phyloP scores from a whole-genome alignment of 2,329 filamentous ascomycete species.

The Fusarium pininemorale region DNA sequence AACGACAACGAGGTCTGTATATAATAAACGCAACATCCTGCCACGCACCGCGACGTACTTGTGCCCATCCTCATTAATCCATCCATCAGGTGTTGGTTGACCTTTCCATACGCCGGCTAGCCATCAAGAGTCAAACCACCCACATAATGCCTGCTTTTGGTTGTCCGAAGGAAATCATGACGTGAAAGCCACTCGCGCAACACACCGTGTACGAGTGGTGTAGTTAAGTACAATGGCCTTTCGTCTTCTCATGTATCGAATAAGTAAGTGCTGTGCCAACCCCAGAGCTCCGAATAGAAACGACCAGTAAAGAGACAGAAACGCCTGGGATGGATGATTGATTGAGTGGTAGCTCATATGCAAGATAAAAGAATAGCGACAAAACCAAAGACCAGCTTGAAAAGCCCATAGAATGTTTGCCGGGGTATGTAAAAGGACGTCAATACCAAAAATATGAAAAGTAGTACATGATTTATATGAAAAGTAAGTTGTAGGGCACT shows the following conservation, averaged over 20 bases:
- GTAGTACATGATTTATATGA: conserved; percentile 37
- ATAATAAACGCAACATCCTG: conserved; percentile 7
- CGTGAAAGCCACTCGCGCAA: background rate
- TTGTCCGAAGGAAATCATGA: conserved; percentile 30
- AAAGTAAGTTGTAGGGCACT: conserved; percentile 9
- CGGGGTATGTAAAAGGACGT: conserved; percentile 27
- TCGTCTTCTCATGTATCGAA: conserved; percentile 6
- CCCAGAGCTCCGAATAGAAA: conserved; percentile 6
- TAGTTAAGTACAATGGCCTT: background rate
- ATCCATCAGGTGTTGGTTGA: conserved; percentile 11
- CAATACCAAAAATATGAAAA: conserved; percentile 23
- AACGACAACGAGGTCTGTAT: conserved; percentile 12
- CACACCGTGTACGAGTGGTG: background rate
- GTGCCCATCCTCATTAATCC: conserved; percentile 2
- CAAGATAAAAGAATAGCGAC: conserved; percentile 2
- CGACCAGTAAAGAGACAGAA: conserved; percentile 19
- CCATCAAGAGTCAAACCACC: conserved; percentile 21
- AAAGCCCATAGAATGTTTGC: background rate
- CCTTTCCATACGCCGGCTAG: conserved; percentile 28
- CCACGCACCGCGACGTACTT: background rate
- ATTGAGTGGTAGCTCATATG: conserved; percentile 9
- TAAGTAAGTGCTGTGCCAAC: conserved; percentile 3
- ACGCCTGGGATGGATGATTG: conserved; percentile 22
- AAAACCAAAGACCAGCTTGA: conserved; percentile 31
- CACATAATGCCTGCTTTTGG: conserved; percentile 27